phyloP scores from a whole-genome alignment of 768 basidiomycete genomes.

The Russula lepida region DNA sequence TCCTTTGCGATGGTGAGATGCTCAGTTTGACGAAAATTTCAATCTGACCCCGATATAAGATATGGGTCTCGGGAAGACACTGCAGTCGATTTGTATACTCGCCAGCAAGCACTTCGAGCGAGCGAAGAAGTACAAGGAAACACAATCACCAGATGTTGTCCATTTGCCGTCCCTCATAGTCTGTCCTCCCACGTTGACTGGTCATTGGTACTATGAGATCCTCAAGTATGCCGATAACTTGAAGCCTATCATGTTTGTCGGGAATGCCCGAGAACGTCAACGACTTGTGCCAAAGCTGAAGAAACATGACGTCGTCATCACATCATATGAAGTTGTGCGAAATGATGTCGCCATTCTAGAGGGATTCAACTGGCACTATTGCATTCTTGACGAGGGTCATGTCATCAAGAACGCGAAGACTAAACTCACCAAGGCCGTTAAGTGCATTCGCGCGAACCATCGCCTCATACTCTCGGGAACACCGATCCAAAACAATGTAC shows the following conservation, averaged over 20 bases:
- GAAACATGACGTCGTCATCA: conserved; percentile 84
- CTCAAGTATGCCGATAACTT: conserved; percentile 84
- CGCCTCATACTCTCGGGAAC: conserved; percentile 93
- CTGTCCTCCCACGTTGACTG: conserved; percentile 95
- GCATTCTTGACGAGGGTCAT: conserved; percentile 96
- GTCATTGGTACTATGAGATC: conserved; percentile 99
- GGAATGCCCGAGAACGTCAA: conserved; percentile 73
- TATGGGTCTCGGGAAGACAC: conserved; percentile 97
- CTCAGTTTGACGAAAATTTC: not conserved
- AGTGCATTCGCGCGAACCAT: conserved; percentile 82
- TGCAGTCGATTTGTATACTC: conserved; percentile 96
- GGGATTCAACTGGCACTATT: conserved; percentile 82
- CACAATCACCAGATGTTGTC: conserved; percentile 62
- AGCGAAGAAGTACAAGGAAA: conserved; percentile 53
- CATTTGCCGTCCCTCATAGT: conserved; percentile 92
- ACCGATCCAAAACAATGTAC: conserved; percentile 97
- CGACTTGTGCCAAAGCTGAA: conserved; percentile 56
- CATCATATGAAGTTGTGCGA: conserved; percentile 95
- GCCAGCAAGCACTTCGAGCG: conserved; percentile 92
- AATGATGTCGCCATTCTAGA: conserved; percentile 81
- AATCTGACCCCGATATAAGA: conserved; percentile 41
- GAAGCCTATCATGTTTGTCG: conserved; percentile 80
- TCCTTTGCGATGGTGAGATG: conserved; percentile 86
- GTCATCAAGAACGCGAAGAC: conserved; percentile 99
- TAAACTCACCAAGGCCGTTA: conserved; percentile 94